Evolutionary conservation across 768 basidiomycete genomes (phyloP), one percentile per base, ranked within the genome.

Genomic region (Mycena filopes): DNA sequence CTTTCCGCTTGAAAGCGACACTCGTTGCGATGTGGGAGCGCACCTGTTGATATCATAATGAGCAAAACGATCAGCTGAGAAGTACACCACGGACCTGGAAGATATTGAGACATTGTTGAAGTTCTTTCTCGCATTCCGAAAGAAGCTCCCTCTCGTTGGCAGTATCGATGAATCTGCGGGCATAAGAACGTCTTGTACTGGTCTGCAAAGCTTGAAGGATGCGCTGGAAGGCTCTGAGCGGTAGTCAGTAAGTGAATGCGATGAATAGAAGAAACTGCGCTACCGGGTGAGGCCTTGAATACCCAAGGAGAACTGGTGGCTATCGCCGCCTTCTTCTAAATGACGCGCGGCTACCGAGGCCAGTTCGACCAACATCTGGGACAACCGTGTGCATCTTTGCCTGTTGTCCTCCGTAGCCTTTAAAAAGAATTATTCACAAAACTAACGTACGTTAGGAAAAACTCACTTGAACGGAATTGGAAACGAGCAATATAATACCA

Each of bases 391-490:
- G 20, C 63, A 66, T 31, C 63, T 64, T 26, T 59, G 64, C 55
- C 49, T 55, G 33, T 69, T 69, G n/a, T 65, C 68, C 42, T 69
- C 68, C 38, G 64, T 69, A 13, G 55, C 68, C 66, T 67, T n/a
- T 1, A 28, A 20, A 59, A 56, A 18, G 5, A 33, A 26, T 21
- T 29, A 60, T 36, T 3, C 25, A 36, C 29, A 46, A 7, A 57
- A 38, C 20, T 31, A 16, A 23, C 18, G 8, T 15, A 57, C 1
- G 25, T 29, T 25, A 2, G 11, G 20, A 4, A 20, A n/a, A n/a
- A 62, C 64, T 46, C 46, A 66, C 68, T 45, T 70, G 66, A 29
- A 70, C 66, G 11, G 69, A 48, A 13, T 65, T 67, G 36, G 63
- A 67, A 28, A 70, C 42, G 8, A 65, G 28, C 6, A 70, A 43